Conservation (phyloP, 495 filamentous ascomycete species). For the Penicillium simplicissimum region DNA sequence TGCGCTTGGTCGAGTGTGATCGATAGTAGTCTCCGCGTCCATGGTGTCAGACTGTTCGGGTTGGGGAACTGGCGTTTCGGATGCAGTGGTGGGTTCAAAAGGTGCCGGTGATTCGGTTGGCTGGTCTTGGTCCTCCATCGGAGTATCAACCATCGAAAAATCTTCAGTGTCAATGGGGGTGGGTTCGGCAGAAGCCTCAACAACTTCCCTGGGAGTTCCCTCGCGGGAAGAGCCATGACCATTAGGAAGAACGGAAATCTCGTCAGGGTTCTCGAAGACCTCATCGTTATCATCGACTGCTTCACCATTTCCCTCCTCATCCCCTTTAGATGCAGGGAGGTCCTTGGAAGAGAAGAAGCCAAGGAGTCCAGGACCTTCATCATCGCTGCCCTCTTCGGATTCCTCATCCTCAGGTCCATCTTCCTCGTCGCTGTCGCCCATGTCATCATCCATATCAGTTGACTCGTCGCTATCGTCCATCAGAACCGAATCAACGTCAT, state of each 20-base stretch:
- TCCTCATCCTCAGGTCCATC: slow-evolving; percentile 47
- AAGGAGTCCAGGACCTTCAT: slow-evolving; percentile 60
- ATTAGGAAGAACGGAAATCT: slow-evolving; percentile 51
- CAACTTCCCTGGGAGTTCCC: slow-evolving; percentile 20
- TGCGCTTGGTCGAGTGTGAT: slow-evolving; percentile 32
- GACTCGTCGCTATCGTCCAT: slow-evolving; percentile 79
- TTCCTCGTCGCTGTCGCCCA: slow-evolving; percentile 66
- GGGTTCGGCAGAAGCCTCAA: slow-evolving; percentile 19
- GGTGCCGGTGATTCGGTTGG: slow-evolving; percentile 5
- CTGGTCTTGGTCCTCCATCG: slow-evolving; percentile 12
- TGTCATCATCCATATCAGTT: slow-evolving; percentile 86
- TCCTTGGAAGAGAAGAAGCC: slow-evolving; percentile 63
- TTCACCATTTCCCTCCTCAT: slow-evolving; percentile 29
- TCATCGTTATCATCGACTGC: slow-evolving; percentile 21
- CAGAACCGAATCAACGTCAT: slow-evolving; percentile 67
- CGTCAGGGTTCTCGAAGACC: slow-evolving; percentile 42
- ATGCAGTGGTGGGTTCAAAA: slow-evolving; percentile 9
- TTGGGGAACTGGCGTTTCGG: neutral
- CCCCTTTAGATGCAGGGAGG: slow-evolving; percentile 36
- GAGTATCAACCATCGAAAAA: slow-evolving; percentile 16
- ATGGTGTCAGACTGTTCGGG: slow-evolving; percentile 14
- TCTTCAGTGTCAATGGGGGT: slow-evolving; percentile 18
- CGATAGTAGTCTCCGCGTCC: slow-evolving; percentile 11
- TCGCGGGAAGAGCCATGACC: slow-evolving; percentile 23
- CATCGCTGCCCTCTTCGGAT: slow-evolving; percentile 40